A percentile compares a stretch with the other conserved stretches of the same genome.
Evolutionary conservation across 1,284 basidiomycete genomes (phyloP).

Genomic region (Cryptococcus amylolentus): DNA sequence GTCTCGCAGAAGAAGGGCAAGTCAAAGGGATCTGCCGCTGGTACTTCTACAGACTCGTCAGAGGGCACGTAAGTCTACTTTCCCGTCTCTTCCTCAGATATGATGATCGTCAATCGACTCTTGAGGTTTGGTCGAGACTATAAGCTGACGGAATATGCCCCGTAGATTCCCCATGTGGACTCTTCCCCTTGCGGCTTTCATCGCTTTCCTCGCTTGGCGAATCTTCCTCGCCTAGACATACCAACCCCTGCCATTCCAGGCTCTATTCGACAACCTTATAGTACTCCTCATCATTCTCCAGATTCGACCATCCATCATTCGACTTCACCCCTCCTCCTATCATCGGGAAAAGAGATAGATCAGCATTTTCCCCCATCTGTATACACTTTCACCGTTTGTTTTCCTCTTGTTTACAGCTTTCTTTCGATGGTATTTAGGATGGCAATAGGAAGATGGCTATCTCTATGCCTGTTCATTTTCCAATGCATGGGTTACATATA

Average conservation of each 20-base stretch:
- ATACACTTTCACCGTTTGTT: too few species aligned
- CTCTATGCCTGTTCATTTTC: too few species aligned
- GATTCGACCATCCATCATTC: too few species aligned
- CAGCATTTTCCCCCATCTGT: too few species aligned
- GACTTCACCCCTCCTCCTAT: too few species aligned
- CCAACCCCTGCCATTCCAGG: neutral
- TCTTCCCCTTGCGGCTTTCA: constrained; percentile 40
- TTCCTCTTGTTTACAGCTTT: too few species aligned
- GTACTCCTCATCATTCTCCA: too few species aligned
- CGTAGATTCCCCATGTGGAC: constrained; percentile 33
- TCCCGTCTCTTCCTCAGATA: constrained; percentile 6
- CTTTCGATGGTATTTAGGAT: too few species aligned
- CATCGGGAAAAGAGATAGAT: too few species aligned
- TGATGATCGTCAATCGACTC: constrained; percentile 2
- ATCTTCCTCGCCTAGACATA: constrained; percentile 40
- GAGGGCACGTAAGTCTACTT: neutral
- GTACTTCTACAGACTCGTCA: constrained; percentile 5
- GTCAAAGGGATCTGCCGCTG: constrained; percentile 21
- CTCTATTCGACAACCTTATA: too few species aligned
- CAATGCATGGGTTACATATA: too few species aligned
- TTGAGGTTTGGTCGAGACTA: neutral
- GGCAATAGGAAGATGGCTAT: too few species aligned
- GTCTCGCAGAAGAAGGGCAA: constrained; percentile 14
- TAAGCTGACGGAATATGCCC: neutral
- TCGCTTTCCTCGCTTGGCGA: constrained; percentile 47